Evolutionary conservation across 805 yeast genomes (phyloP), one percentile per base, ranked within the genome.

Genomic region (Candida suzukii): DNA sequence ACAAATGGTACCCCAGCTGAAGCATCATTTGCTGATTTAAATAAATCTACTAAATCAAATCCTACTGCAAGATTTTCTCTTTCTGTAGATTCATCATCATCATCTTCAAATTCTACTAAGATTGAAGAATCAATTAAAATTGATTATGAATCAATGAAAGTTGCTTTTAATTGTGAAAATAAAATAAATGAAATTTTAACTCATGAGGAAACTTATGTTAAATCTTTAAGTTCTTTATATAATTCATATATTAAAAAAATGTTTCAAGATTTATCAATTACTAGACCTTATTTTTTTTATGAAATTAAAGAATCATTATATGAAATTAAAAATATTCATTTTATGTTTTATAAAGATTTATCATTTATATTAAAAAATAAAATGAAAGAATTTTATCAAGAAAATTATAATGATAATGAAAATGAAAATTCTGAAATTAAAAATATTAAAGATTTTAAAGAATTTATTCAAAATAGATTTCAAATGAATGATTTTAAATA

Each of bases 341-440:
- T 4, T 31, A 19, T 4, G 4, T 31, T 12, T 9, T 44, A 47
- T 24, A 49, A 52, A 38, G 49, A 57, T 62, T 52, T 57, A 53
- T 58, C 54, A 27, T 55, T 47, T 45, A 56, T 46, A 47, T 47
- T 24, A 44, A 42, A 34, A 43, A 5, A 39, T 64, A 58, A 61
- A 58, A 67, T 74, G 45, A 66, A 13, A 12, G 5, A 4, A 4
- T 26, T 26, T 26, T 26, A 26, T 13, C 29, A 17, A 12, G 8
- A 8, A 14, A 16, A n/a, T 11, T 4, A 10, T 10, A 27, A 27
- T 12, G 30, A 16, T 24, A 27, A 27, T 5, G n/a, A 27, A 10
- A n/a, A n/a, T n/a, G n/a, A n/a, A n/a, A n/a, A n/a, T n/a, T n/a
- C n/a, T 17, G n/a, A 12, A 18, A 19, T 9, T 5, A 16, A 29